Percentiles rank a stretch among this genome's conserved stretches.
phyloP scores from a whole-genome alignment of 441 rosid species.

The Eutrema salsugineum region DNA sequence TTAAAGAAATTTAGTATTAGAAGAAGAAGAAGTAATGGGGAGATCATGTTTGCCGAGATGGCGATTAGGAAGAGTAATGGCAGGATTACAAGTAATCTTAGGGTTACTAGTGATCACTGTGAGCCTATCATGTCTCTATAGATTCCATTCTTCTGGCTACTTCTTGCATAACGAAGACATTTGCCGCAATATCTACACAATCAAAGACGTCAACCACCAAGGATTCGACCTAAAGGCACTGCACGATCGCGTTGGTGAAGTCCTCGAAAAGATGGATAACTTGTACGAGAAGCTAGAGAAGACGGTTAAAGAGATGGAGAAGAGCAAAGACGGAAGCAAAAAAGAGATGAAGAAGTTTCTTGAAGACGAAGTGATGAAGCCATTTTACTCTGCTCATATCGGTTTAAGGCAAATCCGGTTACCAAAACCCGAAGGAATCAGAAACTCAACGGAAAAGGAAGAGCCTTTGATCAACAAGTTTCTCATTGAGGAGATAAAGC shows the following conservation, averaged over 20 bases:
- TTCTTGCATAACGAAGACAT: slow-evolving; percentile 65
- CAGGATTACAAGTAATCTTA: slow-evolving; percentile 55
- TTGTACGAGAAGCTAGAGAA: slow-evolving; percentile 64
- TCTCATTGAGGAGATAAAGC: slow-evolving; percentile 64
- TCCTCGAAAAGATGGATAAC: slow-evolving; percentile 46
- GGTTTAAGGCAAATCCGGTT: slow-evolving; percentile 65
- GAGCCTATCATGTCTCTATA: slow-evolving; percentile 65
- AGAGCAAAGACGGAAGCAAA: slow-evolving; percentile 42
- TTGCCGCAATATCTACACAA: slow-evolving; percentile 52
- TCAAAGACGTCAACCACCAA: slow-evolving; percentile 33
- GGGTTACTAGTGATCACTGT: slow-evolving; percentile 62
- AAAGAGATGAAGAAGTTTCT: slow-evolving; percentile 54
- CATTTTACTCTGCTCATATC: slow-evolving; percentile 59
- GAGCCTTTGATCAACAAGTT: slow-evolving; percentile 72
- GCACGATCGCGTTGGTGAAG: slow-evolving; percentile 50
- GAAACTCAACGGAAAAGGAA: slow-evolving; percentile 44
- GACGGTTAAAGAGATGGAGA: slow-evolving; percentile 60
- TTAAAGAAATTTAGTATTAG: not conserved
- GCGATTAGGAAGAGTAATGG: slow-evolving; percentile 50
- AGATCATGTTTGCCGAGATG: slow-evolving; percentile 48
- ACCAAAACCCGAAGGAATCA: slow-evolving; percentile 44
- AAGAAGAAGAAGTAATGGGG: slow-evolving; percentile 36
- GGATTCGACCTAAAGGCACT: slow-evolving; percentile 52
- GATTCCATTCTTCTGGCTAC: slow-evolving; percentile 68
- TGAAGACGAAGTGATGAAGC: slow-evolving; percentile 69